These are phyloP conservation scores for Fistulinella prunicolor DNA, from an alignment of 768 basidiomycete genomes.

Conservation along the genomic window DNA sequence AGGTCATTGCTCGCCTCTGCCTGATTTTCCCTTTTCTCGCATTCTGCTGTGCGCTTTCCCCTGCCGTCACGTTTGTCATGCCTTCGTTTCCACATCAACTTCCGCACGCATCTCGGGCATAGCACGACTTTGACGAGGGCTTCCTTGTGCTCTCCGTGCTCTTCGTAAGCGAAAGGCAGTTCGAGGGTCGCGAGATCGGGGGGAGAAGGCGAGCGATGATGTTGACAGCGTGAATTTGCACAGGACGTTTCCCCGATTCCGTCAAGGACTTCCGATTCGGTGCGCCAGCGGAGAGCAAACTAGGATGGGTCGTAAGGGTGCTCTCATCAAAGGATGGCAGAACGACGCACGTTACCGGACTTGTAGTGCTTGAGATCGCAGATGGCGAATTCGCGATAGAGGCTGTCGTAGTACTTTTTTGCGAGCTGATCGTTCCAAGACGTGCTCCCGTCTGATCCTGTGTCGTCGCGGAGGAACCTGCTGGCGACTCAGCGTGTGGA, in stretches of 20 bases:
- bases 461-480: constrained; percentile 73
- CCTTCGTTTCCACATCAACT: constrained; percentile 82
- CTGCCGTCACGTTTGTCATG: constrained; percentile 49
- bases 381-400: constrained; percentile 90
- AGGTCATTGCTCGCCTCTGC: too few relatives aligned
- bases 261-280: constrained; percentile 83
- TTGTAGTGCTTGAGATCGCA: constrained; percentile 97
- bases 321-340: background rate
- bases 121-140: constrained; percentile 91
- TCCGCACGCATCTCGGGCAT: constrained; percentile 74
- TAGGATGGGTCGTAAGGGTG: constrained; percentile 27
- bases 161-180: constrained; percentile 85
- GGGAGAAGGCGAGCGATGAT: constrained; percentile 43
- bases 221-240: constrained; percentile 81
- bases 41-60: too few relatives aligned
- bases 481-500: constrained; percentile 1
- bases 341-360: constrained; percentile 68
- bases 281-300: constrained; percentile 93
- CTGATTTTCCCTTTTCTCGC: too few relatives aligned
- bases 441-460: constrained; percentile 12
- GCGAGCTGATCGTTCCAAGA: constrained; percentile 86
- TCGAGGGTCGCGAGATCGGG: constrained; percentile 69
- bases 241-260: constrained; percentile 87
- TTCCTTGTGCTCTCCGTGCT: constrained; percentile 69
- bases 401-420: constrained; percentile 78